Evolutionary conservation across 192 early-diverging fungal genomes (phyloP), one percentile per base, ranked within the genome.

Genomic region (Diversispora epigaea): DNA sequence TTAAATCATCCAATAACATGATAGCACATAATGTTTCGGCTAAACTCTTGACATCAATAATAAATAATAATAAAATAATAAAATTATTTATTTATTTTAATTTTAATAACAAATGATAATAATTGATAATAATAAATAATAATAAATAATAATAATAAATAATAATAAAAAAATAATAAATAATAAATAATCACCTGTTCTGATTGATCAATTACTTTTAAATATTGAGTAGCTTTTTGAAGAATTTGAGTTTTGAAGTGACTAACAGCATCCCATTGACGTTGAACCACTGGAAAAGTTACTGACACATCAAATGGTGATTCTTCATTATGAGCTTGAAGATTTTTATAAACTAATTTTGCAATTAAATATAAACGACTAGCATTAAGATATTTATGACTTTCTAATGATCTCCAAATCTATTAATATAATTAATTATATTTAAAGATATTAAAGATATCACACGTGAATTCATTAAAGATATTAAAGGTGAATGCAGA

Each of bases 331-430:
- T 84, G 85, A 6, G 77, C 77, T 72, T 90, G 87, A 41, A 95
- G 78, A 76, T 89, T 88, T 49, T 85, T 82, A 76, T 90, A 87
- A 2, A 95, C 91, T 9, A 82, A 74, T 52, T 87, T 88, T 19
- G 93, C 90, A 25, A 94, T 81, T 39, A 87, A 83, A 64, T 86
- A 95, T 45, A 93, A 77, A 57, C 88, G 83, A 71, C 87, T 82
- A 8, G 93, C 93, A 6, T 84, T 85, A 57, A 95, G 76, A 78
- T 91, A 92, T n/a, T 78, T 76, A 66, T 91, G 80, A 47, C 76
- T 81, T 77, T 95, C 94, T 57, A 94, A 78, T 6, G 92, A 86
- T 49, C 90, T 81, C 94, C 94, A 95, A 22, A 95, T 93, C 90
- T 94, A 69, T 52, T 1, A 17, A 40, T 60, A 74, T n/a, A 60